Evolutionary conservation across 2,329 filamentous ascomycete species (phyloP).

Genomic region (Mollisia scopiformis): DNA sequence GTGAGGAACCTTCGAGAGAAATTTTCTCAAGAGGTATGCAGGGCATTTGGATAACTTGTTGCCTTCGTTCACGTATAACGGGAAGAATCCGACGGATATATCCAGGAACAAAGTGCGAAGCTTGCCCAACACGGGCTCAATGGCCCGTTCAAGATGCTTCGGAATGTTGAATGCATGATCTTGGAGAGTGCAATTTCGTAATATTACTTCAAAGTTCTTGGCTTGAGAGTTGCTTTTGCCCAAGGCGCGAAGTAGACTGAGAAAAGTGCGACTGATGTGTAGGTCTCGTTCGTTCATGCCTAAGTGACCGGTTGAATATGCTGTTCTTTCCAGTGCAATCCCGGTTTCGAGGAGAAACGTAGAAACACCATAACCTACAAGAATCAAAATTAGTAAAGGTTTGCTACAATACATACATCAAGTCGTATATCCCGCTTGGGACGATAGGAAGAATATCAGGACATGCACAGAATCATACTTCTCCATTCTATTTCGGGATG

Average conservation of each 20-base stretch:
- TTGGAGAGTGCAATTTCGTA: constrained; percentile 38
- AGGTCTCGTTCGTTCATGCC: not conserved
- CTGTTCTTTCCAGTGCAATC: constrained; percentile 1
- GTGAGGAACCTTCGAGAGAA: constrained; percentile 42
- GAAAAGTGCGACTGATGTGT: constrained; percentile 39
- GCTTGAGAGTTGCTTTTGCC: constrained; percentile 43
- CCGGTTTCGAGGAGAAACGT: constrained; percentile 44
- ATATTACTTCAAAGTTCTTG: constrained; percentile 51
- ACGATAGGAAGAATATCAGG: not conserved
- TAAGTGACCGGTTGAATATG: constrained; percentile 25
- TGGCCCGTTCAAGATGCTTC: constrained; percentile 38
- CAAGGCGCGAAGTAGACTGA: constrained; percentile 46
- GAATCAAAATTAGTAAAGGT: not conserved
- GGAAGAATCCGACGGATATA: constrained; percentile 25
- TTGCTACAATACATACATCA: too few relatives aligned
- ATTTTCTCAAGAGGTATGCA: constrained; percentile 18
- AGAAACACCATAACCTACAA: constrained; percentile 47
- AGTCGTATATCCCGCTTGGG: too few relatives aligned
- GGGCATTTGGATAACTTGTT: constrained; percentile 28
- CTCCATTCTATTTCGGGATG: constrained; percentile 45
- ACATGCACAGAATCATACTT: constrained; percentile 13
- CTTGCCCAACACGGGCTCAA: constrained; percentile 46
- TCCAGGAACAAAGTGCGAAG: constrained; percentile 50
- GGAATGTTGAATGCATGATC: constrained; percentile 52
- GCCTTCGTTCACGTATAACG: constrained; percentile 26